Evolutionary conservation across 345 rosid genomes (phyloP).

Genomic region (Erucastrum elatum): DNA sequence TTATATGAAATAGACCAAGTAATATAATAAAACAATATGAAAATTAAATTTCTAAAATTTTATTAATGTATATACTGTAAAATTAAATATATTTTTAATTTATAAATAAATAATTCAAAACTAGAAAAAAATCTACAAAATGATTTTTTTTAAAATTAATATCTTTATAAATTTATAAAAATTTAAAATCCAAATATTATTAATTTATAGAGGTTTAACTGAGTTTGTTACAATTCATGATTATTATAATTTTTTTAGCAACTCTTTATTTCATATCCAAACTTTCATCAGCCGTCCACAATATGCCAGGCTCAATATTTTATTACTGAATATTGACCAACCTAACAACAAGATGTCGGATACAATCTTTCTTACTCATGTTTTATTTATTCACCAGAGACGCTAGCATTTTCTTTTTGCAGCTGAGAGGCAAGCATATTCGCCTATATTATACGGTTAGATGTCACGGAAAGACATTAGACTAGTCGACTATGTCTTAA

Average conservation of each 20-base stretch:
- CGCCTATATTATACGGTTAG: background rate
- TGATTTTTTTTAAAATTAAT: too few relatives aligned
- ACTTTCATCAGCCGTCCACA: background rate
- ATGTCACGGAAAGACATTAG: conserved; percentile 4
- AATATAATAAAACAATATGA: too few relatives aligned
- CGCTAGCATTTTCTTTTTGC: background rate
- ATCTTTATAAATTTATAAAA: too few relatives aligned
- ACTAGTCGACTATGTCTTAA: background rate
- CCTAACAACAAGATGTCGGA: background rate
- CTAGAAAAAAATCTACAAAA: too few relatives aligned
- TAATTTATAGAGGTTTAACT: too few relatives aligned
- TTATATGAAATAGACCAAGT: too few relatives aligned
- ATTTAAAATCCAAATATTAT: too few relatives aligned
- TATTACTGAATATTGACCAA: background rate
- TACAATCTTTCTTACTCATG: background rate
- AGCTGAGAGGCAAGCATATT: background rate
- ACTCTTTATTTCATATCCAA: background rate
- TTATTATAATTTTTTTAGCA: background rate
- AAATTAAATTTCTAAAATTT: too few relatives aligned
- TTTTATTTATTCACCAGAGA: background rate
- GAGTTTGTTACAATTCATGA: too few relatives aligned
- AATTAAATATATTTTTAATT: too few relatives aligned
- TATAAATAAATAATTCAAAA: too few relatives aligned
- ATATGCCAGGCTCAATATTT: background rate
- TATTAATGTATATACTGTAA: too few relatives aligned